Evolutionary conservation across 345 rosid species (phyloP), one percentile per base, ranked within the genome.

Genomic region (Brassica juncea): DNA sequence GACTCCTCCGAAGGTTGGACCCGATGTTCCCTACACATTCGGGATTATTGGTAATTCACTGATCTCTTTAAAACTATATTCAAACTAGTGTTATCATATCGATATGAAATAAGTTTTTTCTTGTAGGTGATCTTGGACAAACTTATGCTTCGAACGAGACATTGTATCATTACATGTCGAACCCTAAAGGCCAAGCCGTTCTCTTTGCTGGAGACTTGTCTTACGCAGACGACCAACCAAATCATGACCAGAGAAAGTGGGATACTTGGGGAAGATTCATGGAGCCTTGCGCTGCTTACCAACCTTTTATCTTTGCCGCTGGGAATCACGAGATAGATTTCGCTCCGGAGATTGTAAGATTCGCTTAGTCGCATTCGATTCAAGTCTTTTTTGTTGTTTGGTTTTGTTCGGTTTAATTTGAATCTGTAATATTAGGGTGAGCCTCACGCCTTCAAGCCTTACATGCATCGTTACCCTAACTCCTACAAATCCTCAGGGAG

Each of bases 21-120:
- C 94, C 1, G 92, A 88, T 78, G 91, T 80, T 58, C 92, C 91
- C 0, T 86, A 88, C 70, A 87, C 94, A 8, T 90, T 88, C 74
- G 94, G 94, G 10, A 82, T 90, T 75, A 90, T 90, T 2, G 94
- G 94, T 88, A 83, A 16, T 19, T 6, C 14, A 66, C 30, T 21
- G 69, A 35, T 60, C 9, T 68, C 32, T 6, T 8, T 0, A 8
- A 30, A 68, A 32, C 8, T 73, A 27, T 4, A 54, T 66, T 64
- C 2, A 30, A 10, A 44, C 2, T 61, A 2, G 23, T 3, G 8
- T 5, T 31, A 8, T 4, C 0, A 0, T 16, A 54, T 39, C 1
- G 11, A 8, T 27, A 30, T 25, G 30, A 55, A 19, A 72, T 57
- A n/a, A 3, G 55, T 72, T 49, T 16, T 2, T 68, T 11, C 64